A percentile compares a stretch with the other conserved stretches of the same genome.
Conservation (phyloP, 352 stramenopile species). For the Globisporangium spiculum region DNA sequence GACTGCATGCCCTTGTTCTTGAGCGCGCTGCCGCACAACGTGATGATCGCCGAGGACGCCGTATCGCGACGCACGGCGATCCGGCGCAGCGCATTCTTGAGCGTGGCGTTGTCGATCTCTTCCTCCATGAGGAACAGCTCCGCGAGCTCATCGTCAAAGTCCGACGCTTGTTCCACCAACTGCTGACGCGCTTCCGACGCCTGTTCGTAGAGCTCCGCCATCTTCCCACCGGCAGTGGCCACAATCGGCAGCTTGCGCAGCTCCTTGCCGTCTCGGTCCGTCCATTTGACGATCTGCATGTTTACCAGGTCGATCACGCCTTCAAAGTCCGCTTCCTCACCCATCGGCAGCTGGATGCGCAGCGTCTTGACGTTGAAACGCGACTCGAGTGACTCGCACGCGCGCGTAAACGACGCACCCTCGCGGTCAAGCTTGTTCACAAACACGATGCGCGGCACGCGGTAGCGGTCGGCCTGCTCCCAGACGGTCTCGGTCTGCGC, state of each 20-base stretch:
- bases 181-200: constrained; percentile 42
- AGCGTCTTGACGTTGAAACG: constrained; percentile 61
- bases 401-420: constrained; percentile 91
- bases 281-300: constrained; percentile 69
- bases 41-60: constrained; percentile 45
- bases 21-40: constrained; percentile 59
- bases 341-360: constrained; percentile 61
- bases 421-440: constrained; percentile 97
- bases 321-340: constrained; percentile 59
- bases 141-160: constrained; percentile 71
- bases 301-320: constrained; percentile 64
- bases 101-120: constrained; percentile 39
- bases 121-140: constrained; percentile 79
- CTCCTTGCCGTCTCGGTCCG: constrained; percentile 55
- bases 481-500: constrained; percentile 85
- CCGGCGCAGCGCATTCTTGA: constrained; percentile 56
- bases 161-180: constrained; percentile 60
- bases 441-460: constrained; percentile 93
- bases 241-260: constrained; percentile 53
- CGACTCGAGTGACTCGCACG: constrained; percentile 71
- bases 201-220: constrained; percentile 48
- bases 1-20: constrained; percentile 94
- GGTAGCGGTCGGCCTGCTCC: constrained; percentile 75
- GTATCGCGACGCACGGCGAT: constrained; percentile 54
- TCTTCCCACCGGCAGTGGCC: constrained; percentile 32